Percentiles rank a stretch among this genome's conserved stretches.
Evolutionary conservation across 2,329 filamentous ascomycete species (phyloP).

Genomic region (Ophiostoma australiae): DNA sequence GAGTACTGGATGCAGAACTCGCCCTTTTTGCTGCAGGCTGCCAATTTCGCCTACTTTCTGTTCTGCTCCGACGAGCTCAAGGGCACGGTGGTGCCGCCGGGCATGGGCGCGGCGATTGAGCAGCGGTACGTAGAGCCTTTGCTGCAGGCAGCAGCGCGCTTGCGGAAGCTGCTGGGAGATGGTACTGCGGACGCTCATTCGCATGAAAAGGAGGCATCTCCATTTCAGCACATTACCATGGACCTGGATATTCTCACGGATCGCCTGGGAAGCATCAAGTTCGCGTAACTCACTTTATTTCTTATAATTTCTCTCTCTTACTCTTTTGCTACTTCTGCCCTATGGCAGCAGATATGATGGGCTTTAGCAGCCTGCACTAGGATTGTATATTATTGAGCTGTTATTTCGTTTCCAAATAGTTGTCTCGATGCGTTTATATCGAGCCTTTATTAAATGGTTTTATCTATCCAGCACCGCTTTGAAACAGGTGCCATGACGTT

Average conservation of each 20-base stretch:
- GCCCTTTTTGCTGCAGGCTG: constrained; percentile 54
- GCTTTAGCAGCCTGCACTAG: not conserved
- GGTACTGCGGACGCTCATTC: not conserved
- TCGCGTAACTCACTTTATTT: constrained; percentile 18
- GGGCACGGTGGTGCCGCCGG: constrained; percentile 48
- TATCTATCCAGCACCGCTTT: not conserved
- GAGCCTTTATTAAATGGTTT: not conserved
- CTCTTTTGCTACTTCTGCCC: not conserved
- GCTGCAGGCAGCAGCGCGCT: constrained; percentile 35
- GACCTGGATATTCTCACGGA: constrained; percentile 26
- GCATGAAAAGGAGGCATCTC: not conserved
- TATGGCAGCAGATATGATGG: not conserved
- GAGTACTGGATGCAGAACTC: constrained; percentile 50
- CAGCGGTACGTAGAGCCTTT: constrained; percentile 56
- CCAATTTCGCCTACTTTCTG: constrained; percentile 57
- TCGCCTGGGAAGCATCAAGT: constrained; percentile 24
- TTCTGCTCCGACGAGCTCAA: constrained; percentile 41
- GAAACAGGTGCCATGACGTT: not conserved
- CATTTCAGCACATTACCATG: constrained; percentile 18
- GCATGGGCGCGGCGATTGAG: constrained; percentile 54
- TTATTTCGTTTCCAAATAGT: not conserved
- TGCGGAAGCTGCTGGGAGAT: constrained; percentile 19
- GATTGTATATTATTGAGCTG: not conserved
- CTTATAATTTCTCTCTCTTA: not conserved
- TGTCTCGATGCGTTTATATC: not conserved